Base-by-base conservation (phyloP, 2,329 filamentous ascomycete genomes). In the Malbranchea zuffiana region DNA sequence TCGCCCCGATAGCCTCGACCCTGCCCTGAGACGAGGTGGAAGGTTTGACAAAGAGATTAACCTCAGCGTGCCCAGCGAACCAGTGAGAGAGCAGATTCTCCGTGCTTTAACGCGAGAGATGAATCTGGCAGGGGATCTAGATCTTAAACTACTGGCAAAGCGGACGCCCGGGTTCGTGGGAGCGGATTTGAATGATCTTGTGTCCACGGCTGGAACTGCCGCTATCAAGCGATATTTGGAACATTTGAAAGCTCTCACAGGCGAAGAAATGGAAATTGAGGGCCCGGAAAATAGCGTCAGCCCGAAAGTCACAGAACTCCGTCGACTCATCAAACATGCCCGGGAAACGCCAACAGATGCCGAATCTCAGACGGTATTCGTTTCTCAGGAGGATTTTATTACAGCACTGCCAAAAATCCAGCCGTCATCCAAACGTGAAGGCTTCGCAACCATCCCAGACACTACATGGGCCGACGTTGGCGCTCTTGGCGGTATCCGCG, bases 381-480 rank as follows among this genome's bases (percentile, higher is more conserved):
- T 83, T 29, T 72, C 70, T 2, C 77, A 81, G 65, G 59, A 67
- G 57, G 62, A 93, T 45, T 90, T 96, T 57, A 65, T 80, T 16
- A 66, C 68, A 1, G 87, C 86, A 2, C 70, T 95, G 3, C 75
- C 81, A 6, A 73, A 74, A 40, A 74, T 94, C 44, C 73, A 84
- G 54, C 76, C 86, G 17, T 88, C 84, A 1, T 82, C 82, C 4
- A 87, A 88, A 57, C 78, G 86, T 33, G 88, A 98, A 62, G 90
- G 90, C 31, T 98, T 98, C 59, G 86, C 85, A 8, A 90, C 85
- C 1, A 85, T 96, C 29, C 90, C 90, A 5, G 80, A 87, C 54
- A 88, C 90, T 4, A 94, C 85, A 1, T 98, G 90, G 85, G 69
- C 77, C 30, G 82, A 96, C 52, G 86, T 98, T 35, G 90, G 90